phyloP scores from a whole-genome alignment of 2,329 filamentous ascomycete species.

The Apiospora pterosperma region DNA sequence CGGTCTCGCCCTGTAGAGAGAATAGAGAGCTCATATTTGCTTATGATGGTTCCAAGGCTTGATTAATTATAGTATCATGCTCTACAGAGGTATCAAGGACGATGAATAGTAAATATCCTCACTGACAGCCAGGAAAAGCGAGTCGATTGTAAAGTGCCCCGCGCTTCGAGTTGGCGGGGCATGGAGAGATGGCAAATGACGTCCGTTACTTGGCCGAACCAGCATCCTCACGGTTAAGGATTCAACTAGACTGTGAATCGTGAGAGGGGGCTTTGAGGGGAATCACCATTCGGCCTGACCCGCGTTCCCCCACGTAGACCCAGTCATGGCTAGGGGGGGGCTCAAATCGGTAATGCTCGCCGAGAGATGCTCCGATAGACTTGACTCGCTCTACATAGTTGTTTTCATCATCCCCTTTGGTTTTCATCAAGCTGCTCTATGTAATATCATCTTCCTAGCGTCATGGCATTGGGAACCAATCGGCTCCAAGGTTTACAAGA shows the following conservation, averaged over 20 bases:
- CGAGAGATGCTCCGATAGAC: background rate
- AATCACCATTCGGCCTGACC: background rate
- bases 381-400: too few relatives aligned
- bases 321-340: background rate
- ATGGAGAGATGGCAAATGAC: background rate
- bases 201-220: background rate
- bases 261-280: background rate
- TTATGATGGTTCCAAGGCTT: background rate
- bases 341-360: background rate
- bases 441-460: too few relatives aligned
- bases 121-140: background rate
- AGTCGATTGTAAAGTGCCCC: background rate
- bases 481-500: too few relatives aligned
- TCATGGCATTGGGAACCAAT: too few relatives aligned
- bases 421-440: too few relatives aligned
- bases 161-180: background rate
- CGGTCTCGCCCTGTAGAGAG: slow-evolving; percentile 54
- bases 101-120: background rate
- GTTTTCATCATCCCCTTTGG: too few relatives aligned
- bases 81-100: background rate
- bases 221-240: background rate
- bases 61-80: too few relatives aligned
- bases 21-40: slow-evolving; percentile 35
- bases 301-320: background rate
- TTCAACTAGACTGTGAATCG: background rate